Percentiles rank a stretch among this genome's conserved stretches.
Conservation (phyloP, 768 basidiomycete species). For the Terana coerulea region DNA sequence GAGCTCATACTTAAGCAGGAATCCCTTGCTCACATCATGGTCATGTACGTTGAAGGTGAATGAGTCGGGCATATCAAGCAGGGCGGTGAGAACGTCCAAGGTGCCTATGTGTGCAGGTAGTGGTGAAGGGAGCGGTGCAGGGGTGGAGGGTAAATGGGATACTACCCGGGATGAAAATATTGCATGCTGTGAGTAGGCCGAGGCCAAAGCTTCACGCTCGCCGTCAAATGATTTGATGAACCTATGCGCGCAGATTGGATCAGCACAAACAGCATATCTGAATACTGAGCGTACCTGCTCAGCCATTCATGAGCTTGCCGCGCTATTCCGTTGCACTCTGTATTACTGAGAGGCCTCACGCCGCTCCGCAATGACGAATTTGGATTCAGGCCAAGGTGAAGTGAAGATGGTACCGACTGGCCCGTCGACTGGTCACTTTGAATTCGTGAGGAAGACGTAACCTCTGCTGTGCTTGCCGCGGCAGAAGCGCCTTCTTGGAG, state of each 20-base stretch:
- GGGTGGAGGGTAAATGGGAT: background rate
- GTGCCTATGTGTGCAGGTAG: conserved; percentile 7
- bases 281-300: background rate
- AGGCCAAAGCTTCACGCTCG: conserved; percentile 19
- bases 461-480: no score
- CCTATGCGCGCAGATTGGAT: conserved; percentile 5
- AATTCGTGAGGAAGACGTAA: no score
- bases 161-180: conserved; percentile 20
- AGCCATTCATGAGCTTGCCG: no score
- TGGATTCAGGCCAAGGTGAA: no score
- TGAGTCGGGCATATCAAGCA: conserved; percentile 19
- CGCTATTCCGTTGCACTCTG: no score
- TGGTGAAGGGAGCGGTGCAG: background rate
- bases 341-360: no score
- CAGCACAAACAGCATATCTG: background rate
- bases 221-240: conserved; percentile 17
- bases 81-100: conserved; percentile 14
- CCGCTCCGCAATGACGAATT: no score
- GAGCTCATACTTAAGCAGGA: conserved; percentile 15
- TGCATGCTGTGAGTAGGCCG: conserved; percentile 21
- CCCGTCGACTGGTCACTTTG: no score
- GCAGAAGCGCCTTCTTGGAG: no score
- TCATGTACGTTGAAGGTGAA: conserved; percentile 6
- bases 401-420: no score
- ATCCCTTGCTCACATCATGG: background rate